A percentile compares a stretch with the other conserved stretches of the same genome.
Evolutionary conservation across 768 basidiomycete genomes (phyloP).

Genomic region (Tulasnella sp.): DNA sequence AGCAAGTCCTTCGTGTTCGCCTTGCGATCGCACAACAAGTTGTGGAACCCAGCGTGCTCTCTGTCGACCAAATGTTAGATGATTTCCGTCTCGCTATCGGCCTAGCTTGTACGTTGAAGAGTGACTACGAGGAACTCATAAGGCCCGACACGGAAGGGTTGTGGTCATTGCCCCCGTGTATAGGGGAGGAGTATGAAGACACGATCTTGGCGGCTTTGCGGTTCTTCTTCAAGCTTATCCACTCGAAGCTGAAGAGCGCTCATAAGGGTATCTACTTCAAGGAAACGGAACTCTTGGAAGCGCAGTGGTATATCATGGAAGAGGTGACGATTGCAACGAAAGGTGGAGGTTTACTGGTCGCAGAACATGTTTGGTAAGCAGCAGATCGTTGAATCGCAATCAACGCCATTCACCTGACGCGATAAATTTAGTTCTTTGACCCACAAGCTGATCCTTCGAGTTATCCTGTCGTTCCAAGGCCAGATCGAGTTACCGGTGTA

Average conservation of each 20-base stretch:
- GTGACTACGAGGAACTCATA: slow-evolving; percentile 87
- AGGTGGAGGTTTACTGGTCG: slow-evolving; percentile 81
- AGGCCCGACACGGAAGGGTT: slow-evolving; percentile 73
- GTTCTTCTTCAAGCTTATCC: slow-evolving; percentile 85
- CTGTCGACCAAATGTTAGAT: slow-evolving; percentile 89
- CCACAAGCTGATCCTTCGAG: slow-evolving; percentile 83
- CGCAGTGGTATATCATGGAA: slow-evolving; percentile 90
- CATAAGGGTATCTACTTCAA: slow-evolving; percentile 90
- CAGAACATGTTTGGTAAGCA: slow-evolving; percentile 89
- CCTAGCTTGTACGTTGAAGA: slow-evolving; percentile 86
- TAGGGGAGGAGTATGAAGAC: slow-evolving; percentile 78
- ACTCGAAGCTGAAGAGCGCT: slow-evolving; percentile 91
- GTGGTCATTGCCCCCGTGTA: slow-evolving; percentile 82
- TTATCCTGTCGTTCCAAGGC: slow-evolving; percentile 87
- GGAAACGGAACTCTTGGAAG: slow-evolving; percentile 95
- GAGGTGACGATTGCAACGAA: slow-evolving; percentile 79
- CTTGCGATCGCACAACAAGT: slow-evolving; percentile 81
- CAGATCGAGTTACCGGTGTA: slow-evolving; percentile 52
- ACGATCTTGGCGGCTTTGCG: slow-evolving; percentile 78
- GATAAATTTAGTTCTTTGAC: slow-evolving; percentile 56
- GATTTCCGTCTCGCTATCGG: slow-evolving; percentile 85
- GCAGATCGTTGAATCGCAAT: neutral
- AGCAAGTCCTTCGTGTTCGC: slow-evolving; percentile 80
- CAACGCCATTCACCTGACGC: neutral
- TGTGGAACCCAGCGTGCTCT: slow-evolving; percentile 75